A percentile compares a stretch with the other conserved stretches of the same genome.
Conservation (phyloP, 2,329 filamentous ascomycete species). For the Aspergillus fructus region DNA sequence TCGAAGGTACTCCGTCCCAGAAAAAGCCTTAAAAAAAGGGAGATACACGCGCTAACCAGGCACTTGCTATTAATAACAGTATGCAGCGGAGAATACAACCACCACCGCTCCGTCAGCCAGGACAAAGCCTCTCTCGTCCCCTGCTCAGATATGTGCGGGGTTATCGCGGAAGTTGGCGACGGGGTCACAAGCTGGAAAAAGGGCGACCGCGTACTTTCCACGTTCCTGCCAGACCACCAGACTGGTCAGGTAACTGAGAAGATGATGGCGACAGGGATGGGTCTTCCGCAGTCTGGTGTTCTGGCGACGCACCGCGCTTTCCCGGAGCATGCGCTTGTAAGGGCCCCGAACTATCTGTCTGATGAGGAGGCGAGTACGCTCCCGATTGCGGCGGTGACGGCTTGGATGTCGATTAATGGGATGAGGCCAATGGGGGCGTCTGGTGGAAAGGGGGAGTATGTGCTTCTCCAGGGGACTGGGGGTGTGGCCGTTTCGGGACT, state of each 20-base stretch:
- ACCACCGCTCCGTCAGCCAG: constrained; percentile 57
- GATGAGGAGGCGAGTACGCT: constrained; percentile 43
- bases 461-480: constrained; percentile 57
- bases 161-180: constrained; percentile 53
- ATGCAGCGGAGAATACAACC: constrained; percentile 64
- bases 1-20: constrained; percentile 29
- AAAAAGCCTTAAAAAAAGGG: not conserved
- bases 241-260: constrained; percentile 59
- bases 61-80: constrained; percentile 43
- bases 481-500: constrained; percentile 48
- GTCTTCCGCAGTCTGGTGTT: constrained; percentile 55
- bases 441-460: constrained; percentile 47
- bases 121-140: constrained; percentile 53
- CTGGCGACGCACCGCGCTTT: constrained; percentile 46
- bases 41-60: not conserved
- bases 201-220: constrained; percentile 67
- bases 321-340: constrained; percentile 40
- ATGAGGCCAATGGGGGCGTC: constrained; percentile 43
- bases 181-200: constrained; percentile 50
- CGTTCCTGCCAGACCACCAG: constrained; percentile 56
- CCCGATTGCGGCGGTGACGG: constrained; percentile 51
- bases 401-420: constrained; percentile 51
- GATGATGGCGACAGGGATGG: constrained; percentile 59
- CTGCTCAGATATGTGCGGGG: constrained; percentile 70
- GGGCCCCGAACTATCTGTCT: constrained; percentile 38